Percentiles rank a stretch among this genome's conserved stretches.
phyloP scores from a whole-genome alignment of 352 stramenopile genomes.

The Phytophthora citrophthora region DNA sequence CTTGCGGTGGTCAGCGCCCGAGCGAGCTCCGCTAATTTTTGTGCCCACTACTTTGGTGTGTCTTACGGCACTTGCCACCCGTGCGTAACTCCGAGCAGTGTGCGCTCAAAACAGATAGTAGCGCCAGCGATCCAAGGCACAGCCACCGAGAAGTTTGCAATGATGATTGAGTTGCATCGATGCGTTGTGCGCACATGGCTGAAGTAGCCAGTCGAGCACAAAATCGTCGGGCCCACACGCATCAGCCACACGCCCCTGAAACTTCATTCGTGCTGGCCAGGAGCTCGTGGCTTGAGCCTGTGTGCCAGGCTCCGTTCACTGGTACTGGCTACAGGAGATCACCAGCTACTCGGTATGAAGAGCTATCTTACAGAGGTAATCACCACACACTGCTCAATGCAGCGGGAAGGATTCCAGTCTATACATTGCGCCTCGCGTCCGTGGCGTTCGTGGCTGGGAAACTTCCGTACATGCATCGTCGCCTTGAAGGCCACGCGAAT shows the following conservation, averaged over 20 bases:
- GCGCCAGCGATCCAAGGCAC: background rate
- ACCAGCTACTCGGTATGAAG: too few relatives aligned
- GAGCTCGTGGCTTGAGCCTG: background rate
- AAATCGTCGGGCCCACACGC: background rate
- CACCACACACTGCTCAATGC: background rate
- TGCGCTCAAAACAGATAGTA: constrained; percentile 6
- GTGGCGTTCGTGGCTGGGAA: background rate
- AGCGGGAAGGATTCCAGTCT: background rate
- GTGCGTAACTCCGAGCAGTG: constrained; percentile 1
- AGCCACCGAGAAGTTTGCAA: background rate
- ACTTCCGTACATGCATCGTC: too few relatives aligned
- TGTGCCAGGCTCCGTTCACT: background rate
- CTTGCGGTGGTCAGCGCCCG: constrained; percentile 7
- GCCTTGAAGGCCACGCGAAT: too few relatives aligned
- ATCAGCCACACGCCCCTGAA: background rate
- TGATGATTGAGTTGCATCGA: constrained; percentile 1
- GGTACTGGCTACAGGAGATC: background rate
- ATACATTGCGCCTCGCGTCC: background rate
- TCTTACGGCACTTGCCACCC: constrained; percentile 2
- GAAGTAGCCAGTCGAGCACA: constrained; percentile 6
- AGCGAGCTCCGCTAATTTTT: constrained; percentile 14
- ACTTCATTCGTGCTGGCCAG: constrained; percentile 3
- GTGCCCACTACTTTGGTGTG: constrained; percentile 5
- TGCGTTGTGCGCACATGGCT: background rate
- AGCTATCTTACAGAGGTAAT: background rate